These are phyloP conservation scores for Rostrohypoxylon terebratum DNA, from an alignment of 495 filamentous ascomycete genomes.

Conservation along the genomic window DNA sequence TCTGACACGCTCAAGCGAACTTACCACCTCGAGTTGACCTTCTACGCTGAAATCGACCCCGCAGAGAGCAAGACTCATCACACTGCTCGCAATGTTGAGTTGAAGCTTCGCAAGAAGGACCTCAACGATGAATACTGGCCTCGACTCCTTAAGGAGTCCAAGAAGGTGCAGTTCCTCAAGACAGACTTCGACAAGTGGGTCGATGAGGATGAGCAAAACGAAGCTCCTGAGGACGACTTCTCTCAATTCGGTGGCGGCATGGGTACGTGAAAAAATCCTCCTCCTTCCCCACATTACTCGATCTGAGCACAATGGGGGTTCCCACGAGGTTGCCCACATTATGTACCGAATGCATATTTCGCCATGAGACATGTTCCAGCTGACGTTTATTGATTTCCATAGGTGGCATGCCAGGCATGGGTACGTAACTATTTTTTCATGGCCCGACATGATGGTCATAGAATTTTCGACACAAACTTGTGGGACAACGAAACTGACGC, in stretches of 20 bases:
- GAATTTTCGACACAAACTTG: slow-evolving; percentile 8
- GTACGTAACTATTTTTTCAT: slow-evolving; percentile 52
- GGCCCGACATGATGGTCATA: neutral
- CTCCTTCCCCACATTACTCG: neutral
- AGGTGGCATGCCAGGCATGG: slow-evolving; percentile 60
- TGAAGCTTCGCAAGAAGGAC: slow-evolving; percentile 97
- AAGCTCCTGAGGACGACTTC: slow-evolving; percentile 84
- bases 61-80: slow-evolving; percentile 83
- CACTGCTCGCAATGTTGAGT: slow-evolving; percentile 83
- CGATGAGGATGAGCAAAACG: slow-evolving; percentile 99
- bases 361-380: slow-evolving; percentile 1
- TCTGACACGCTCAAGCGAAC: slow-evolving; percentile 81
- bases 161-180: slow-evolving; percentile 97
- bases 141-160: slow-evolving; percentile 84
- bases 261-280: slow-evolving; percentile 56
- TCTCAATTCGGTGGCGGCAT: slow-evolving; percentile 69
- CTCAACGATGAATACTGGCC: slow-evolving; percentile 93
- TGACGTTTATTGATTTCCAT: slow-evolving; percentile 37
- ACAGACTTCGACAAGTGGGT: slow-evolving; percentile 99
- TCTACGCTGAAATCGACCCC: slow-evolving; percentile 92
- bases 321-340: neutral
- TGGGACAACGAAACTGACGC: slow-evolving; percentile 39
- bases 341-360: neutral
- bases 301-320: neutral
- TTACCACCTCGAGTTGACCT: slow-evolving; percentile 87